Percentiles rank a stretch among this genome's conserved stretches.
These are phyloP conservation scores for Capronia coronata DNA, from an alignment of 2,329 filamentous ascomycete species.

Conservation along the genomic window DNA sequence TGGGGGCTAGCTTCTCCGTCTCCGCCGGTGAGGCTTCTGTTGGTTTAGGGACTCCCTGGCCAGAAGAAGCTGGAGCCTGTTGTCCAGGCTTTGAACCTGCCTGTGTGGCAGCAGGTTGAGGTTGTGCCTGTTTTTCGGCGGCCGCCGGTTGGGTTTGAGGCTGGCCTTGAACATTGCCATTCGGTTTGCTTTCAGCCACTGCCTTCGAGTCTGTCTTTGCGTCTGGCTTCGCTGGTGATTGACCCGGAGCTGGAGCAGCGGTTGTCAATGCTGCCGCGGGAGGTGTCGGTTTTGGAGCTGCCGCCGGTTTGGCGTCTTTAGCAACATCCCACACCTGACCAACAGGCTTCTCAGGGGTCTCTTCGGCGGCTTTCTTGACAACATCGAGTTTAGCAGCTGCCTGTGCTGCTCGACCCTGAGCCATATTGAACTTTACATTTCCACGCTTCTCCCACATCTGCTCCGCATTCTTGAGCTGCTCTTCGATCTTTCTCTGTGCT, in stretches of 20 bases:
- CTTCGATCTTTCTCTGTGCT: conserved; percentile 34
- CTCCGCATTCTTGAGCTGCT: conserved; percentile 44
- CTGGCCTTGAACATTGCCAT: conserved; percentile 16
- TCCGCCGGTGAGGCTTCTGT: too few relatives aligned
- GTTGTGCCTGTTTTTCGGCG: conserved; percentile 17
- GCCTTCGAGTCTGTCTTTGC: conserved; percentile 5
- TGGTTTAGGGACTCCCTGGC: conserved; percentile 2
- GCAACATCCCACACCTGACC: conserved; percentile 80
- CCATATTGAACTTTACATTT: conserved; percentile 69
- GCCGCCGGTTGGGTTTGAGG: conserved; percentile 13
- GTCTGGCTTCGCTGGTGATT: conserved; percentile 13
- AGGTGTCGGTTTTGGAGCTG: conserved; percentile 29
- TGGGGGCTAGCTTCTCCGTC: not conserved
- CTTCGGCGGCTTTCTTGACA: conserved; percentile 72
- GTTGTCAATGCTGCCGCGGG: conserved; percentile 14
- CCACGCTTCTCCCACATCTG: conserved; percentile 70
- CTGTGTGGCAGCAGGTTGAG: conserved; percentile 13
- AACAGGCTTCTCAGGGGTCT: conserved; percentile 78
- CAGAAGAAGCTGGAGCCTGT: conserved; percentile 2
- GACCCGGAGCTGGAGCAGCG: conserved; percentile 13
- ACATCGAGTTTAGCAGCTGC: conserved; percentile 67
- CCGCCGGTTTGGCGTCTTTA: conserved; percentile 56
- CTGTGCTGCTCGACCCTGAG: conserved; percentile 60
- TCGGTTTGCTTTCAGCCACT: conserved; percentile 14
- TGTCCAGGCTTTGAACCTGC: conserved; percentile 15